These are phyloP conservation scores for Elsinoe perseae DNA, from an alignment of 2,329 filamentous ascomycete genomes.

Conservation along the genomic window DNA sequence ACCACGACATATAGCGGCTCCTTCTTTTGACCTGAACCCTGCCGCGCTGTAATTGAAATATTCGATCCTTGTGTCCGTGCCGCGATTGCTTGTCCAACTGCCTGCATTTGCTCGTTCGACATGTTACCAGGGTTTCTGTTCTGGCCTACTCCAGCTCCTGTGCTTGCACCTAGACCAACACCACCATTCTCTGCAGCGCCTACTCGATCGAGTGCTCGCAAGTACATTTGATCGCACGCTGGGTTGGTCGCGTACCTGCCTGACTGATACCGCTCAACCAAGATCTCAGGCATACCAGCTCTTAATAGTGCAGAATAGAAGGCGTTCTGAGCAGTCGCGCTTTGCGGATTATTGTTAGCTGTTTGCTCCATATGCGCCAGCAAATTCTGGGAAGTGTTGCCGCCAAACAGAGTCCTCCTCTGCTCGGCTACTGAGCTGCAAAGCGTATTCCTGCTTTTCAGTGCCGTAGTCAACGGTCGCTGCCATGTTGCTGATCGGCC, in stretches of 20 bases:
- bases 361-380: conserved; percentile 82
- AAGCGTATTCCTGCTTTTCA: conserved; percentile 12
- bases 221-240: conserved; percentile 69
- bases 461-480: conserved; percentile 28
- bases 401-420: conserved; percentile 40
- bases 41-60: conserved; percentile 44
- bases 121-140: conserved; percentile 35
- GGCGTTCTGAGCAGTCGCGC: conserved; percentile 79
- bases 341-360: conserved; percentile 85
- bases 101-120: conserved; percentile 59
- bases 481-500: background rate
- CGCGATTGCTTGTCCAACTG: conserved; percentile 73
- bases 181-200: conserved; percentile 40
- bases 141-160: conserved; percentile 17
- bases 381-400: conserved; percentile 44
- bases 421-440: conserved; percentile 24
- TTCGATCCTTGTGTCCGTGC: conserved; percentile 62
- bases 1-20: conserved; percentile 93
- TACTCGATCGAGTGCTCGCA: conserved; percentile 61
- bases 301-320: conserved; percentile 89
- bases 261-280: conserved; percentile 83
- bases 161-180: conserved; percentile 17
- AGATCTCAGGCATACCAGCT: conserved; percentile 87
- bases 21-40: conserved; percentile 64
- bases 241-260: conserved; percentile 76